These are phyloP conservation scores for Triangularia verruculosa DNA, from an alignment of 2,329 filamentous ascomycete species.

Conservation along the genomic window DNA sequence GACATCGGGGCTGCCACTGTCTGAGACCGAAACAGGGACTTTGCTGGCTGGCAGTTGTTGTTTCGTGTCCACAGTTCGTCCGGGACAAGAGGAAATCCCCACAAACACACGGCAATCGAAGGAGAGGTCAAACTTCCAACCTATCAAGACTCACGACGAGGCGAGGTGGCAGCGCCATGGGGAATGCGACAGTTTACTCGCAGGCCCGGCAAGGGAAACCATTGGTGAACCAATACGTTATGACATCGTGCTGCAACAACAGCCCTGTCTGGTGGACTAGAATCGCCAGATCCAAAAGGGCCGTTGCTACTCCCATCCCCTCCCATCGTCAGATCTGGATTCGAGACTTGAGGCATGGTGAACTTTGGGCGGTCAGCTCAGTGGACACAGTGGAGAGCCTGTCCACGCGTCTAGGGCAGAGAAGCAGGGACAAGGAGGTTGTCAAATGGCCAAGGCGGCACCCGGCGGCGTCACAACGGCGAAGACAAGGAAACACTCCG, in stretches of 20 bases:
- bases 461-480: neutral
- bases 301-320: neutral
- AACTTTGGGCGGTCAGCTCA: neutral
- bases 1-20: neutral
- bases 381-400: neutral
- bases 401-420: neutral
- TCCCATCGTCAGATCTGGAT: neutral
- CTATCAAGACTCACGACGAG: neutral
- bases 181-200: conserved; percentile 9
- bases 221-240: conserved; percentile 3
- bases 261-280: conserved; percentile 5
- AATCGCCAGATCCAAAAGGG: conserved; percentile 5
- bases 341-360: neutral
- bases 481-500: neutral
- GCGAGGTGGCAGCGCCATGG: conserved; percentile 3
- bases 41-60: neutral
- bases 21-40: conserved; percentile 1
- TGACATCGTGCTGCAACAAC: conserved; percentile 1
- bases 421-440: neutral
- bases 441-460: neutral
- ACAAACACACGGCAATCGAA: neutral
- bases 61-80: neutral
- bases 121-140: neutral
- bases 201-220: neutral
- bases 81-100: neutral